These are phyloP conservation scores for Boletus patriciae DNA, from an alignment of 768 basidiomycete genomes.

Conservation along the genomic window DNA sequence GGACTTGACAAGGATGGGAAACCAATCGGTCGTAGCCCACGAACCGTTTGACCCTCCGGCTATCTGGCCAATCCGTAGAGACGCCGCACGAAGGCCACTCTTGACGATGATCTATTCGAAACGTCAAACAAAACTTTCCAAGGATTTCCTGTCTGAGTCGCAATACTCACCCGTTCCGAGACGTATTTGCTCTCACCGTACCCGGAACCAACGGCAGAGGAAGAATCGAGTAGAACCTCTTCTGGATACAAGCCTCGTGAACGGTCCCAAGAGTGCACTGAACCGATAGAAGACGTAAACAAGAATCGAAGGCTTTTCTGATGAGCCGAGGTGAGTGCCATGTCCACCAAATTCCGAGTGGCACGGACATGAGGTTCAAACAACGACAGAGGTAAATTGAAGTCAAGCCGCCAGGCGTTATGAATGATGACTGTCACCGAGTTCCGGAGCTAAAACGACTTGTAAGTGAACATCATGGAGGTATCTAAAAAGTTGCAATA, in stretches of 20 bases:
- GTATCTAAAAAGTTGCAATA: constrained; percentile 1
- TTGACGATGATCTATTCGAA: constrained; percentile 23
- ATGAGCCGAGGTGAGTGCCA: constrained; percentile 6
- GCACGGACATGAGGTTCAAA: constrained; percentile 40
- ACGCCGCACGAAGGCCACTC: constrained; percentile 27
- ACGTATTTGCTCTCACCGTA: constrained; percentile 42
- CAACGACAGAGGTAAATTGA: constrained; percentile 39
- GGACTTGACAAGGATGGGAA: constrained; percentile 36
- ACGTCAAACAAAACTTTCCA: neutral
- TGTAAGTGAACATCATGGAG: neutral
- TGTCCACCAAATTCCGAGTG: constrained; percentile 34
- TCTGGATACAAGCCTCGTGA: constrained; percentile 36
- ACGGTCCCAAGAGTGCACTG: constrained; percentile 26
- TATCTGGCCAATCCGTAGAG: constrained; percentile 37
- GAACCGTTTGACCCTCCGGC: constrained; percentile 33
- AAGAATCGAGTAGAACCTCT: constrained; percentile 31
- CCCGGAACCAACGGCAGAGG: constrained; percentile 32
- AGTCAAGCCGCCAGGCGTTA: constrained; percentile 44
- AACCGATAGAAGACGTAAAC: constrained; percentile 28
- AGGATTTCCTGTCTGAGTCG: neutral
- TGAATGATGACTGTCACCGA: constrained; percentile 36
- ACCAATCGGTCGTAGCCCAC: constrained; percentile 38
- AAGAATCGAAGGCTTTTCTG: constrained; percentile 16
- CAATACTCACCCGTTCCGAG: constrained; percentile 31
- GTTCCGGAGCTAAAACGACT: constrained; percentile 14